These are phyloP conservation scores for Piloderma croceum DNA, from an alignment of 768 basidiomycete species.

Conservation along the genomic window DNA sequence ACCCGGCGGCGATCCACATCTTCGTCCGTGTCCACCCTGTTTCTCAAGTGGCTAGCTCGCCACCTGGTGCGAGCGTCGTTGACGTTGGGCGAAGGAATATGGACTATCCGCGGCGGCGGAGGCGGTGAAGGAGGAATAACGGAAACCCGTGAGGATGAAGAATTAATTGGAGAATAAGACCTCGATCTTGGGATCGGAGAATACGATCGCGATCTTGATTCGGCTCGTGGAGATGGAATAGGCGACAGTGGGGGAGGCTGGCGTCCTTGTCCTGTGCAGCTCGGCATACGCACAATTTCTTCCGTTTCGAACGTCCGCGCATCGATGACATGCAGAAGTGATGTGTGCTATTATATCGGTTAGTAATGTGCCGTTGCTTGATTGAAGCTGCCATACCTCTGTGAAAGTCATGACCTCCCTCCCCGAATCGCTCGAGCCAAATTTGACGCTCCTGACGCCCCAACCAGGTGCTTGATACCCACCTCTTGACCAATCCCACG, in stretches of 20 bases:
- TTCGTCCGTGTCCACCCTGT: too few relatives aligned
- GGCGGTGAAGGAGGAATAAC: too few relatives aligned
- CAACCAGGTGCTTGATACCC: slow-evolving; percentile 64
- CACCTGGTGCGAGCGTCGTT: too few relatives aligned
- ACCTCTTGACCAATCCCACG: slow-evolving; percentile 63
- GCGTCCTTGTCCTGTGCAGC: too few relatives aligned
- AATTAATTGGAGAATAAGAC: too few relatives aligned
- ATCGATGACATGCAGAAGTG: slow-evolving; percentile 77
- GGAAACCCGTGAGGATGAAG: too few relatives aligned
- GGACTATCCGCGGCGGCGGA: too few relatives aligned
- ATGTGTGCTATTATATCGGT: slow-evolving; percentile 57
- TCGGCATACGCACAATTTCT: slow-evolving; percentile 58
- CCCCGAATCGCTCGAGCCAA: slow-evolving; percentile 57
- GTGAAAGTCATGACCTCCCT: slow-evolving; percentile 85
- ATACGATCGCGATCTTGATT: slow-evolving; percentile 4
- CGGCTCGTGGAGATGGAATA: slow-evolving; percentile 2
- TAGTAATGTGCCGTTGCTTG: slow-evolving; percentile 7
- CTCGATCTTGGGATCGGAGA: too few relatives aligned
- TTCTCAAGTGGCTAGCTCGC: too few relatives aligned
- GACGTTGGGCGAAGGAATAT: too few relatives aligned
- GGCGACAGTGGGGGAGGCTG: slow-evolving; percentile 9
- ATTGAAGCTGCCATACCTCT: slow-evolving; percentile 49
- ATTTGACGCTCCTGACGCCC: slow-evolving; percentile 84
- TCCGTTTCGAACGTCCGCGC: slow-evolving; percentile 81
- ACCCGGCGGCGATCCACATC: too few relatives aligned